Evolutionary conservation across 495 filamentous ascomycete species (phyloP).

Genomic region (Trichodelitschia bisporula): DNA sequence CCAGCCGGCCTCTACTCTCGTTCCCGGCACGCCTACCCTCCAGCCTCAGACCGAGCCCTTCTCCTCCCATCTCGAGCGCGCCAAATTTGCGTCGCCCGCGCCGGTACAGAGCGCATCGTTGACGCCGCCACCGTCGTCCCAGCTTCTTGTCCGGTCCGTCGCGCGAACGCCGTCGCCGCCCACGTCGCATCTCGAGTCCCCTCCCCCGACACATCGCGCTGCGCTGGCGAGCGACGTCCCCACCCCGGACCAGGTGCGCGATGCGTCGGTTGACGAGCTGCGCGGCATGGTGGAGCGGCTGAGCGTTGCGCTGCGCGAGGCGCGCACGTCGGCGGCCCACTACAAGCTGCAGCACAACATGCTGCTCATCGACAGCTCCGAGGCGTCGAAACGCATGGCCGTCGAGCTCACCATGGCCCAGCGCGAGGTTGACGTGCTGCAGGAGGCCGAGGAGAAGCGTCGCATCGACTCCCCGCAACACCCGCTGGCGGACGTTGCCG

Average conservation of each 20-base stretch:
- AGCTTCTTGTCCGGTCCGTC: slow-evolving; percentile 2
- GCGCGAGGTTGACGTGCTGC: slow-evolving; percentile 70
- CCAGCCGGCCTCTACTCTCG: too few species aligned
- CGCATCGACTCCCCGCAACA: slow-evolving; percentile 1
- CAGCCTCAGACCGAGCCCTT: too few species aligned
- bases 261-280: slow-evolving; percentile 27
- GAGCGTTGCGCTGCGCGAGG: slow-evolving; percentile 27
- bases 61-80: too few species aligned
- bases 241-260: slow-evolving; percentile 36
- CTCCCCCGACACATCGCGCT: slow-evolving; percentile 6
- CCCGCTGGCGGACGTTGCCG: slow-evolving; percentile 7
- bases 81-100: slow-evolving; percentile 10
- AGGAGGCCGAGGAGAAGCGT: slow-evolving; percentile 19
- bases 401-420: slow-evolving; percentile 89
- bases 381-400: slow-evolving; percentile 63
- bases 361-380: slow-evolving; percentile 61
- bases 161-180: slow-evolving; percentile 9
- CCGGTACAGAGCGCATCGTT: slow-evolving; percentile 9
- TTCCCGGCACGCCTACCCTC: too few species aligned
- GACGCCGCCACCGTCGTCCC: slow-evolving; percentile 13
- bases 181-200: slow-evolving; percentile 8
- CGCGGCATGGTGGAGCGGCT: slow-evolving; percentile 31
- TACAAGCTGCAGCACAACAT: slow-evolving; percentile 82
- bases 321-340: slow-evolving; percentile 65
- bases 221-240: slow-evolving; percentile 3